Base-by-base conservation (phyloP, 2,329 filamentous ascomycete species). In the Epichloe typhina region DNA sequence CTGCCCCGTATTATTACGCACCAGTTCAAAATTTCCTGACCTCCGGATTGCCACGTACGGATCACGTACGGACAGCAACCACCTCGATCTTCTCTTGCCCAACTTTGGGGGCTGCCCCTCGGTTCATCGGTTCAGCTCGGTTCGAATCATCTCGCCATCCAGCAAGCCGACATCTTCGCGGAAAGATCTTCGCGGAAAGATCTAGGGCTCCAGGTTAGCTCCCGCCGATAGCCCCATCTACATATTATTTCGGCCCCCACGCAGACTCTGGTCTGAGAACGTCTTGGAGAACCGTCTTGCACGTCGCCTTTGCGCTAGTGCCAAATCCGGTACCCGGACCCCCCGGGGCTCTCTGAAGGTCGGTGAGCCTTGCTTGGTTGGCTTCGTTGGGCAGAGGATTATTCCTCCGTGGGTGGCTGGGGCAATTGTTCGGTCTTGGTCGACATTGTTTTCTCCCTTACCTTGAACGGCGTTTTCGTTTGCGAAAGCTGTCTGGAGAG, bases 281-380 rank as follows among this genome's bases (percentile, higher is more conserved):
- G 17, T 11, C 17, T 36, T 38, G 21, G 23, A 26, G 23, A 26
- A 26, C 23, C 23, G 23, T 23, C 23, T 7, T 23, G 23, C 40
- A 48, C 46, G 36, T 39, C 21, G 37, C 8, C 6, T 23, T 26
- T 26, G 23, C 51, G 51, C 43, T 52, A 52, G 51, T 43, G 38
- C 43, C 51, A 42, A 37, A 52, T 52, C 36, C 42, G 46, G 46
- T 23, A 11, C 42, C 36, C 15, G 48, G 7, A 17, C 46, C 42
- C 51, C 40, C 36, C 41, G 26, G 41, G 46, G 31, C 35, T 12
- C 37, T 21, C 31, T 49, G 40, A 48, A 52, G 48, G 50, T 52
- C 50, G 50, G 50, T 52, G 50, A 52, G 46, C 46, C 26, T 42
- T 52, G 35, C 26, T 42, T 52, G 35, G 17, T 40, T 26, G 35